These are phyloP conservation scores for Phanerodontia chrysosporium DNA, from an alignment of 768 basidiomycete genomes.

Conservation along the genomic window DNA sequence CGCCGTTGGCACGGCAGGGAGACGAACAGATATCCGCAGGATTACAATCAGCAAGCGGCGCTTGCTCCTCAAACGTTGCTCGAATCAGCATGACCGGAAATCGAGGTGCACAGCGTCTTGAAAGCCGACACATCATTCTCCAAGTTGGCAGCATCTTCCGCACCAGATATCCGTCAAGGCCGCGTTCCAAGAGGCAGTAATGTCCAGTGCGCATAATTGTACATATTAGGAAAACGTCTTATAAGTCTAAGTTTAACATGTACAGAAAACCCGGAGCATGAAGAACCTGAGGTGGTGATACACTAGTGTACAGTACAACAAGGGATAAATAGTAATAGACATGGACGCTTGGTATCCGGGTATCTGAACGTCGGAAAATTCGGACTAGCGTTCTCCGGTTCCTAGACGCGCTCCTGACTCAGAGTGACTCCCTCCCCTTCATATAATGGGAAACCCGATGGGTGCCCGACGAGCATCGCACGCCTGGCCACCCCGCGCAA, in stretches of 20 bases:
- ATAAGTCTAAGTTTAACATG: neutral
- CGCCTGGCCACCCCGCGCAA: neutral
- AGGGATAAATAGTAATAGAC: conserved; percentile 5
- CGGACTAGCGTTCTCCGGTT: neutral
- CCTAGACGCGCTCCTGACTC: neutral
- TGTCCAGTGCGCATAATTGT: neutral
- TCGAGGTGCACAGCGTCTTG: too few species aligned
- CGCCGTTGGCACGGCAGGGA: too few species aligned
- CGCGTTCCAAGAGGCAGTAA: too few species aligned
- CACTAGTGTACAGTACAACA: conserved; percentile 3
- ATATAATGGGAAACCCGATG: neutral
- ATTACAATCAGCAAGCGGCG: too few species aligned
- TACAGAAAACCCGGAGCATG: neutral
- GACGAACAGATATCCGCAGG: too few species aligned
- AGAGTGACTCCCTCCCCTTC: neutral
- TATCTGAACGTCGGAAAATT: neutral
- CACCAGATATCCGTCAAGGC: too few species aligned
- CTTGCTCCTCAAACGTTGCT: too few species aligned
- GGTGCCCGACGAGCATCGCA: neutral
- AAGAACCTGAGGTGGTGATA: neutral
- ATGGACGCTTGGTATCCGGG: neutral
- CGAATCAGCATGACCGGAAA: too few species aligned
- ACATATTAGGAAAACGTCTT: neutral
- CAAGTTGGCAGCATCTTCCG: too few species aligned
- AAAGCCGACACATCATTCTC: too few species aligned